These are phyloP conservation scores for Cladosporium colombiae DNA, from an alignment of 2,329 filamentous ascomycete species.

Conservation along the genomic window DNA sequence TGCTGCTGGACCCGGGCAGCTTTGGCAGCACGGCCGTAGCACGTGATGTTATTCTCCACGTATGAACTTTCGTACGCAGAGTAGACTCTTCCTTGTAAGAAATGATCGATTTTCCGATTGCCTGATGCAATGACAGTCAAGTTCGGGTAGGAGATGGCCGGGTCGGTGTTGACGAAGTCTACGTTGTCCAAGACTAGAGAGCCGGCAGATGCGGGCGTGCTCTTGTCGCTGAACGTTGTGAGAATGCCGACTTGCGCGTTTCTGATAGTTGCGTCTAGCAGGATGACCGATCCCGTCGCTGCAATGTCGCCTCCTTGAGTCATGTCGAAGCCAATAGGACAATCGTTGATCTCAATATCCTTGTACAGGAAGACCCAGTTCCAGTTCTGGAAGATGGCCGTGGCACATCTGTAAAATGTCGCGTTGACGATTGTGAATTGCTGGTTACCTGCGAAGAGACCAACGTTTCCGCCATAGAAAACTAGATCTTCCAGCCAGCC, in stretches of 20 bases:
- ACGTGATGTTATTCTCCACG: constrained; percentile 29
- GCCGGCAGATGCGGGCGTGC: constrained; percentile 68
- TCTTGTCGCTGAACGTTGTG: constrained; percentile 66
- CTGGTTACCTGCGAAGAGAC: constrained; percentile 80
- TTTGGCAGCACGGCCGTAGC: constrained; percentile 32
- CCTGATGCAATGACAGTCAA: constrained; percentile 67
- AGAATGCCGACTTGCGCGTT: constrained; percentile 75
- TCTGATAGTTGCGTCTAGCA: constrained; percentile 76
- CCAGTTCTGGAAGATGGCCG: constrained; percentile 87
- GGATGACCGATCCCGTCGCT: constrained; percentile 78
- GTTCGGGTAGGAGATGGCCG: constrained; percentile 62
- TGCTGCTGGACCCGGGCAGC: constrained; percentile 36
- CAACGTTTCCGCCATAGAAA: constrained; percentile 79
- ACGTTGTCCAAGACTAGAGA: constrained; percentile 86
- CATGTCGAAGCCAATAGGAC: constrained; percentile 75
- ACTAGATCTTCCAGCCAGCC: constrained; percentile 81
- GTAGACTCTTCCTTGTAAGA: constrained; percentile 73
- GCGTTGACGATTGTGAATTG: constrained; percentile 85
- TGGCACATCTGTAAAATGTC: constrained; percentile 78
- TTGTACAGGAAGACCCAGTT: constrained; percentile 87
- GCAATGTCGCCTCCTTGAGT: constrained; percentile 45
- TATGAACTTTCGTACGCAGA: constrained; percentile 42
- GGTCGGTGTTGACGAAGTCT: constrained; percentile 65
- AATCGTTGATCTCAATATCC: constrained; percentile 61
- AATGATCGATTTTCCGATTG: constrained; percentile 65